phyloP scores from a whole-genome alignment of 2,329 filamentous ascomycete species.

The Parafenestella ontariensis region DNA sequence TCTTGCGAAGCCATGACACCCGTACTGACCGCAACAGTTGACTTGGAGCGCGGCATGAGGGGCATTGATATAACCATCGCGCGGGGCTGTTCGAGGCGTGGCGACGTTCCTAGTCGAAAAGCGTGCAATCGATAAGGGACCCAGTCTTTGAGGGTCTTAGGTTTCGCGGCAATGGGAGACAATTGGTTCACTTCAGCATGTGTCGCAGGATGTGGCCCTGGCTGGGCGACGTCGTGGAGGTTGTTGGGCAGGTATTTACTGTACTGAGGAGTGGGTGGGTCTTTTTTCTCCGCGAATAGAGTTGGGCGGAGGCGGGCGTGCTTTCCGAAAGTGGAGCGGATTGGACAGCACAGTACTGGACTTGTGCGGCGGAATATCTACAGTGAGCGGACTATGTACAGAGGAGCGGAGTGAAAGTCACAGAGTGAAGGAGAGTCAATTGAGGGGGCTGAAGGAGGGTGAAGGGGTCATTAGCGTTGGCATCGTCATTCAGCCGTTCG shows the following conservation, averaged over 20 bases:
- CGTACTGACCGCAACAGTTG: constrained; percentile 34
- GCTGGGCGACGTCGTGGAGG: constrained; percentile 21
- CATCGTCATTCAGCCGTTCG: constrained; percentile 10
- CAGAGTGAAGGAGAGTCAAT: constrained; percentile 5
- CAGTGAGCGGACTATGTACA: too few relatives aligned
- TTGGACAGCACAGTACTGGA: constrained; percentile 18
- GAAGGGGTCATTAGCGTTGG: constrained; percentile 3
- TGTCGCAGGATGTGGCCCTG: constrained; percentile 25
- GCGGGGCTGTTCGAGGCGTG: constrained; percentile 31
- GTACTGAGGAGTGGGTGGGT: constrained; percentile 17
- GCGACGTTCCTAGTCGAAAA: constrained; percentile 15
- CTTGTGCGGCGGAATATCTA: constrained; percentile 8
- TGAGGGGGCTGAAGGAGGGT: constrained; percentile 1
- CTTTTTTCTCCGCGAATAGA: constrained; percentile 26
- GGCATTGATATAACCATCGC: constrained; percentile 26
- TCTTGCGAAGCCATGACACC: constrained; percentile 50
- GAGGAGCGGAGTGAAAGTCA: not conserved
- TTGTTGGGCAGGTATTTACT: constrained; percentile 17
- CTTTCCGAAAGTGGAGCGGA: constrained; percentile 21
- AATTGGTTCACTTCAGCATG: constrained; percentile 30
- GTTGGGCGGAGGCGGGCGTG: constrained; percentile 18
- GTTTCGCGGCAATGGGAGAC: constrained; percentile 10
- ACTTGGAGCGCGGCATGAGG: constrained; percentile 32
- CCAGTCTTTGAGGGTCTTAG: constrained; percentile 19
- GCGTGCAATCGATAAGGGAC: constrained; percentile 10